Percentiles rank a stretch among this genome's conserved stretches.
phyloP scores from a whole-genome alignment of 768 basidiomycete species.

The Lyophyllum decastes region DNA sequence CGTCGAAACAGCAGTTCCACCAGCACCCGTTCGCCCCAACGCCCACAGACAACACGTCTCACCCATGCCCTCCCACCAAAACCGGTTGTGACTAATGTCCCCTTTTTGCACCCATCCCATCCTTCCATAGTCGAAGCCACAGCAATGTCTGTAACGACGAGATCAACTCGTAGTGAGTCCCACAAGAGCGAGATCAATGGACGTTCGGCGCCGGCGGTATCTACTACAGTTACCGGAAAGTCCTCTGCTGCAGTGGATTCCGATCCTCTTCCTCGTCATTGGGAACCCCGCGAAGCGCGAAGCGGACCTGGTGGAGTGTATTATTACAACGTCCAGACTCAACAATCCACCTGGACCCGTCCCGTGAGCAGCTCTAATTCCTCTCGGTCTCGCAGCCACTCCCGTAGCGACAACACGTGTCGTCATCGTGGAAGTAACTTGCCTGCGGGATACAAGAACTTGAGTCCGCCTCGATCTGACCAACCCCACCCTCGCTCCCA shows the following conservation, averaged over 20 bases:
- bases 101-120: slow-evolving; percentile 56
- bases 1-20: slow-evolving; percentile 9
- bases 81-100: slow-evolving; percentile 52
- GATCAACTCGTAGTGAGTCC: slow-evolving; percentile 39
- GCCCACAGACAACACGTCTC: slow-evolving; percentile 38
- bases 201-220: slow-evolving; percentile 26
- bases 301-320: slow-evolving; percentile 48
- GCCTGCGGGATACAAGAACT: slow-evolving; percentile 24
- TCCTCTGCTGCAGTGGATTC: slow-evolving; percentile 19
- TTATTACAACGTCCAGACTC: slow-evolving; percentile 59
- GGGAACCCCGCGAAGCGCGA: slow-evolving; percentile 60
- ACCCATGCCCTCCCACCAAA: slow-evolving; percentile 74
- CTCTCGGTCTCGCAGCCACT: slow-evolving; percentile 22
- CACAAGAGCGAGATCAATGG: slow-evolving; percentile 33
- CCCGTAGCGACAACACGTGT: slow-evolving; percentile 24
- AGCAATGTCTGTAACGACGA: slow-evolving; percentile 48
- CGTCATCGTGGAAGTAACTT: slow-evolving; percentile 26
- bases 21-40: slow-evolving; percentile 22
- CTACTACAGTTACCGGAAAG: slow-evolving; percentile 20
- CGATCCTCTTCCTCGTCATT: slow-evolving; percentile 51
- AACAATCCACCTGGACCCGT: slow-evolving; percentile 58
- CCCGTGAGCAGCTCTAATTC: slow-evolving; percentile 38
- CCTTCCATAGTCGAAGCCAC: slow-evolving; percentile 62
- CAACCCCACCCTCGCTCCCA: slow-evolving; percentile 28
- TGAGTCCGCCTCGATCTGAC: slow-evolving; percentile 31